These are phyloP conservation scores for Daedalea quercina DNA, from an alignment of 768 basidiomycete species.

Conservation along the genomic window DNA sequence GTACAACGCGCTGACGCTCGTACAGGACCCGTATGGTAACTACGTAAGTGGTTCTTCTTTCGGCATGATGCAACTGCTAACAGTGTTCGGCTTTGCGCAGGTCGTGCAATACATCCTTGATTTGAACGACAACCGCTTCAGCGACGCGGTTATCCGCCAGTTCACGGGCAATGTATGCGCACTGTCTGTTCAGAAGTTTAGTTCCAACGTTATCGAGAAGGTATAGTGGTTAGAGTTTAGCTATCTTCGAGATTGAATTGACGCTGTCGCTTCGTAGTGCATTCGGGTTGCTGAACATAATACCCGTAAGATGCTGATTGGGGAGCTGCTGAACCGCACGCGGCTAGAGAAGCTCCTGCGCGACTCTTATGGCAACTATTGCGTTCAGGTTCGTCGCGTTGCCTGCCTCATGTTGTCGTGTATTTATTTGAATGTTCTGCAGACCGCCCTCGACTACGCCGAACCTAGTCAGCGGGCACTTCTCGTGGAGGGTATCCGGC, in stretches of 20 bases:
- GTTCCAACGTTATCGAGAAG: slow-evolving; percentile 98
- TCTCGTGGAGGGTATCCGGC: slow-evolving; percentile 95
- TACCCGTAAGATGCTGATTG: slow-evolving; percentile 91
- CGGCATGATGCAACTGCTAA: slow-evolving; percentile 2
- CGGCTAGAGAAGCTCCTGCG: slow-evolving; percentile 92
- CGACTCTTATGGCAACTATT: slow-evolving; percentile 96
- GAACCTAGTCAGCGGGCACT: slow-evolving; percentile 89
- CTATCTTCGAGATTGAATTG: not conserved
- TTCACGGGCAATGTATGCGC: slow-evolving; percentile 98
- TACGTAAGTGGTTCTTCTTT: slow-evolving; percentile 46
- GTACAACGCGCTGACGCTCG: slow-evolving; percentile 93
- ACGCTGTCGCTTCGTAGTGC: slow-evolving; percentile 30
- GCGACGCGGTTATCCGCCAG: slow-evolving; percentile 94
- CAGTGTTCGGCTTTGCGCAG: slow-evolving; percentile 30
- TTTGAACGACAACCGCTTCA: slow-evolving; percentile 96
- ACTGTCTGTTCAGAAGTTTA: slow-evolving; percentile 97
- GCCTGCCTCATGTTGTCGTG: not conserved
- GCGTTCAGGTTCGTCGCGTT: slow-evolving; percentile 62
- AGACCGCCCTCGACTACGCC: slow-evolving; percentile 97
- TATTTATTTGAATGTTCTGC: slow-evolving; percentile 13
- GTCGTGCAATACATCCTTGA: slow-evolving; percentile 98
- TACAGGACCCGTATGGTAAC: slow-evolving; percentile 95
- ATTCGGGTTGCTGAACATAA: slow-evolving; percentile 94
- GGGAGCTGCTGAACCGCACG: slow-evolving; percentile 90
- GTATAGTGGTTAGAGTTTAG: slow-evolving; percentile 28